A percentile compares a stretch with the other conserved stretches of the same genome.
Conservation (phyloP, 2,329 filamentous ascomycete species). For the Aspergillus persii region DNA sequence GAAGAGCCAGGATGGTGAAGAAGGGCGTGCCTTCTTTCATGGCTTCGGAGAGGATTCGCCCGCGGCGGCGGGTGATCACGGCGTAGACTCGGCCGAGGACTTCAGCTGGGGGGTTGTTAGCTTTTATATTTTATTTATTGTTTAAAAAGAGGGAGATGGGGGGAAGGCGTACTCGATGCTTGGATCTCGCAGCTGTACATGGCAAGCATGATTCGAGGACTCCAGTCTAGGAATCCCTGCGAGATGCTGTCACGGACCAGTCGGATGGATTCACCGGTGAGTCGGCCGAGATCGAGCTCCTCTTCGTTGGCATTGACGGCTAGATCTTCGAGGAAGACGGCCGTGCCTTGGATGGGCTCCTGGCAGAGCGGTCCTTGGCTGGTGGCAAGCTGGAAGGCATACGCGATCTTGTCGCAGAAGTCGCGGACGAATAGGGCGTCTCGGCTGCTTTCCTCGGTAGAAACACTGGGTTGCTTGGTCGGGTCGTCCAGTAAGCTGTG, state of each 20-base stretch:
- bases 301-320: slow-evolving; percentile 56
- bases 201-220: slow-evolving; percentile 86
- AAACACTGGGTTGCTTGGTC: slow-evolving; percentile 28
- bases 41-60: slow-evolving; percentile 81
- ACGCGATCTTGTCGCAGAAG: slow-evolving; percentile 83
- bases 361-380: slow-evolving; percentile 86
- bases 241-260: slow-evolving; percentile 80
- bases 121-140: slow-evolving; percentile 7
- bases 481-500: slow-evolving; percentile 39
- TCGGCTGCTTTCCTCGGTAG: slow-evolving; percentile 23
- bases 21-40: slow-evolving; percentile 96
- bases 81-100: slow-evolving; percentile 94
- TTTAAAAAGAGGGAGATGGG: not conserved
- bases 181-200: slow-evolving; percentile 99
- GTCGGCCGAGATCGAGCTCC: slow-evolving; percentile 64
- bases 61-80: slow-evolving; percentile 91
- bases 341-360: slow-evolving; percentile 90
- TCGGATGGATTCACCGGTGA: slow-evolving; percentile 92
- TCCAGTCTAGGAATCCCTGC: slow-evolving; percentile 91
- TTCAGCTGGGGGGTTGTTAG: slow-evolving; percentile 59
- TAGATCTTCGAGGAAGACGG: slow-evolving; percentile 83
- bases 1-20: slow-evolving; percentile 83
- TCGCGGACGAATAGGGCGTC: slow-evolving; percentile 53
- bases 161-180: slow-evolving; percentile 66
- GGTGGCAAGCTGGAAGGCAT: slow-evolving; percentile 91